Conservation (phyloP, 169 alveolate genomes). For the Plasmodium ovale region DNA sequence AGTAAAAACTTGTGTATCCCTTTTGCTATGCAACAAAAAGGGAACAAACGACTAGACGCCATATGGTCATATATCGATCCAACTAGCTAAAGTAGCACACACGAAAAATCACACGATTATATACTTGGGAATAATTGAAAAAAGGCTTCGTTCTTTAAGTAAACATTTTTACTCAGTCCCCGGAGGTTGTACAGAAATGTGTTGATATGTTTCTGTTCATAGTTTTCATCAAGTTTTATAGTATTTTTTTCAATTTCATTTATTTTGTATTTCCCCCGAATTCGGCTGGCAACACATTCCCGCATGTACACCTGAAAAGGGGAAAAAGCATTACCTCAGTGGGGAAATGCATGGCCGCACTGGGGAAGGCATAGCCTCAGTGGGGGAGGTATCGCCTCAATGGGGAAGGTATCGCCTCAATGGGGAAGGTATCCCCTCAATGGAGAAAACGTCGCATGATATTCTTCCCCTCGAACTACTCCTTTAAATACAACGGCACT, state of each 20-base stretch:
- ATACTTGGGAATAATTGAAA: constrained; percentile 57
- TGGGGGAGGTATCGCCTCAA: no score
- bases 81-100: no score
- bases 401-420: no score
- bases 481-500: no score
- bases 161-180: constrained; percentile 22
- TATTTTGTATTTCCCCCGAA: constrained; percentile 52
- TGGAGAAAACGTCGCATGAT: no score
- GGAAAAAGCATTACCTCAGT: not conserved
- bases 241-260: constrained; percentile 26
- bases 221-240: constrained; percentile 59
- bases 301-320: constrained; percentile 64
- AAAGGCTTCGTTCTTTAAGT: constrained; percentile 24
- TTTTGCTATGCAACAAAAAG: no score
- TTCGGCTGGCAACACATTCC: constrained; percentile 67
- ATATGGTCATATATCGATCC: no score
- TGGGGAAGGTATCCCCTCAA: no score
- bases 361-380: not conserved
- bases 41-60: no score
- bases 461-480: no score
- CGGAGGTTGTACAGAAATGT: constrained; percentile 63
- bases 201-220: constrained; percentile 67
- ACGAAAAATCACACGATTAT: no score
- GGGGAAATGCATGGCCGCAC: not conserved
- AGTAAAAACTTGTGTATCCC: no score